Evolutionary conservation across 1,139 yeast genomes (phyloP).

Genomic region (Zygosaccharomyces sapae): DNA sequence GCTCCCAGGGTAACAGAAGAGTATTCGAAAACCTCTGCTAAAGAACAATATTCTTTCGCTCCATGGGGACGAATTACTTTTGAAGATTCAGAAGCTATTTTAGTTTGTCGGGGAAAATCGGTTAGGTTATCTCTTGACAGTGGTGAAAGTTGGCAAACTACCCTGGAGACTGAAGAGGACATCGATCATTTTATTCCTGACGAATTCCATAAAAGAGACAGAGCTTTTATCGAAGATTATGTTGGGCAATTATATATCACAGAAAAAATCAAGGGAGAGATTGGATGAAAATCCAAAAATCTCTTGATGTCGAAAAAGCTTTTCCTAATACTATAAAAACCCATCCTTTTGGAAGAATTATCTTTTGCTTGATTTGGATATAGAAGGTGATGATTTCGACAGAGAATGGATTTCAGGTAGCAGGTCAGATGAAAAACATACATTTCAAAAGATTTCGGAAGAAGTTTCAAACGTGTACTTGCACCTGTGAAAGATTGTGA

Average conservation of each 20-base stretch:
- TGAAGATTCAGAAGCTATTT: slow-evolving; percentile 2
- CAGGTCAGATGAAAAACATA: neutral
- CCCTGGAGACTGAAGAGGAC: slow-evolving; percentile 8
- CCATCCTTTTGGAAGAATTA: slow-evolving; percentile 1
- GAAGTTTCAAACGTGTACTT: neutral
- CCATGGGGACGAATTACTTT: slow-evolving; percentile 1
- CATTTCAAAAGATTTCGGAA: slow-evolving; percentile 1
- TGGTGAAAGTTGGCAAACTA: slow-evolving; percentile 27
- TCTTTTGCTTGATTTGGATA: neutral
- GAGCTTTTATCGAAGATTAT: slow-evolving; percentile 23
- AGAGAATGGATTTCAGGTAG: neutral
- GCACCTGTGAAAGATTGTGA: neutral
- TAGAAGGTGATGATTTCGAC: neutral
- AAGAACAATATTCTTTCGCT: neutral
- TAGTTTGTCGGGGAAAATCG: neutral
- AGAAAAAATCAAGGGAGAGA: slow-evolving; percentile 25
- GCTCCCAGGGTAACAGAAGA: slow-evolving; percentile 1
- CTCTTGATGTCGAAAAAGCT: neutral
- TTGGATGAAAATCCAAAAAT: slow-evolving; percentile 19
- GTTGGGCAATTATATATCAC: slow-evolving; percentile 20
- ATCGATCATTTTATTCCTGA: slow-evolving; percentile 20
- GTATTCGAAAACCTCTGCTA: neutral
- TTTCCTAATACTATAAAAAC: neutral
- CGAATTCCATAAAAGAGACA: slow-evolving; percentile 15
- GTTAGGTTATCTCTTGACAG: slow-evolving; percentile 15